These are phyloP conservation scores for Ilyonectria mors-panacis DNA, from an alignment of 2,329 filamentous ascomycete species.

Conservation along the genomic window DNA sequence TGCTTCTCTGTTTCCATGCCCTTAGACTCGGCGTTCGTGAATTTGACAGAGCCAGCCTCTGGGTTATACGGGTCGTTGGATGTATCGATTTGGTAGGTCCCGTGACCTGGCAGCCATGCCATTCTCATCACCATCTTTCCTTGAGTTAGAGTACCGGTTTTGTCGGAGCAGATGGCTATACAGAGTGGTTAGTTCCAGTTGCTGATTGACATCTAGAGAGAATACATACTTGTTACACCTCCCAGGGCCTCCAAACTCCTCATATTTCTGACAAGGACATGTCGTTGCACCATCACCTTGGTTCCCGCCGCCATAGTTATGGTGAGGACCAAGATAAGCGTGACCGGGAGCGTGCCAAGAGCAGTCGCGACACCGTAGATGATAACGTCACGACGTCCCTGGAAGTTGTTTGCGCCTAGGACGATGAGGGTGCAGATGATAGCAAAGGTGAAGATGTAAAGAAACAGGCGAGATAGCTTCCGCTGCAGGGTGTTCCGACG, in stretches of 20 bases:
- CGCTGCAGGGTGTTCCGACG: conserved; percentile 79
- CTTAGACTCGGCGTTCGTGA: conserved; percentile 55
- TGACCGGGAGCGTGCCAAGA: conserved; percentile 67
- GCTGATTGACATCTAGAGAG: background rate
- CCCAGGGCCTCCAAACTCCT: conserved; percentile 71
- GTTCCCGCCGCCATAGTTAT: conserved; percentile 72
- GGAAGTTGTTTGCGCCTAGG: conserved; percentile 73
- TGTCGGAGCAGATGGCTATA: conserved; percentile 68
- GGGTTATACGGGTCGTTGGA: conserved; percentile 73
- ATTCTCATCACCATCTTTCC: conserved; percentile 69
- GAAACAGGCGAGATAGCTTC: conserved; percentile 77
- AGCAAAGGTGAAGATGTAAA: conserved; percentile 77
- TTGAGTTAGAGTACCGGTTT: conserved; percentile 69
- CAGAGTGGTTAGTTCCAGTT: conserved; percentile 32
- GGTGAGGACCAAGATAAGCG: conserved; percentile 67
- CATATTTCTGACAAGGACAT: conserved; percentile 69
- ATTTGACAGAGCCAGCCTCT: conserved; percentile 62
- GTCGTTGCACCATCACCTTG: conserved; percentile 66
- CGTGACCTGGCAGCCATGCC: conserved; percentile 65
- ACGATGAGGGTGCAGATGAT: conserved; percentile 79
- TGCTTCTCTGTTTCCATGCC: conserved; percentile 45
- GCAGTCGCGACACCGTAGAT: conserved; percentile 66
- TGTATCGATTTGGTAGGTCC: conserved; percentile 62
- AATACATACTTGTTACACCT: conserved; percentile 62
- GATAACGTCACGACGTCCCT: conserved; percentile 69